Evolutionary conservation across 108 stramenopile species (phyloP).

Genomic region (Skeletonema potamos): DNA sequence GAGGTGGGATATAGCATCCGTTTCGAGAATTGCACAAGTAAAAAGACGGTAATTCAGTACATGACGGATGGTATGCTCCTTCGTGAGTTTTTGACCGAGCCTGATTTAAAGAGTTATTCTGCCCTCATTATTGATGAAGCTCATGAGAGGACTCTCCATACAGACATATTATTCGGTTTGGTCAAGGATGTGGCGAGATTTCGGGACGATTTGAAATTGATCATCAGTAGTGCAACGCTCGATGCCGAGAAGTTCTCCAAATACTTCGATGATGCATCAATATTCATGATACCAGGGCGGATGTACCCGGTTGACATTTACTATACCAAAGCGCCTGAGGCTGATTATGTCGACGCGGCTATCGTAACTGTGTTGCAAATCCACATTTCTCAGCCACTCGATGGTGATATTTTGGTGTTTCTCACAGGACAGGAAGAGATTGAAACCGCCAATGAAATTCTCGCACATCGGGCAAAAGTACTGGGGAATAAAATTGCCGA

Average conservation of each 20-base stretch:
- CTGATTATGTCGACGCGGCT: conserved; percentile 99
- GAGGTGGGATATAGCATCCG: conserved; percentile 98
- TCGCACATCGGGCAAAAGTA: conserved; percentile 81
- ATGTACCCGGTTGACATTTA: conserved; percentile 92
- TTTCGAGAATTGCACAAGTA: conserved; percentile 97
- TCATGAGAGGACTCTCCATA: conserved; percentile 97
- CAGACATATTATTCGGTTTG: conserved; percentile 96
- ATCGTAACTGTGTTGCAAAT: conserved; percentile 97
- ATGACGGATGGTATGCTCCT: conserved; percentile 98
- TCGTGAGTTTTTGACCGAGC: conserved; percentile 96
- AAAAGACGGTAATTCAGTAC: conserved; percentile 91
- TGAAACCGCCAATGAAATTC: conserved; percentile 94
- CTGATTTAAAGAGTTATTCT: conserved; percentile 94
- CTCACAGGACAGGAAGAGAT: conserved; percentile 99
- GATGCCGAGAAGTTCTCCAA: conserved; percentile 98
- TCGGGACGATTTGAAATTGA: conserved; percentile 90
- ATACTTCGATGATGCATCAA: conserved; percentile 97
- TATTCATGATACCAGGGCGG: conserved; percentile 96
- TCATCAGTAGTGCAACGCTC: conserved; percentile 96
- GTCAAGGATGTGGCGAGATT: conserved; percentile 97
- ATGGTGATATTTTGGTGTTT: conserved; percentile 98
- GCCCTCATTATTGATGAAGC: conserved; percentile 99
- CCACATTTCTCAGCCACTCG: conserved; percentile 95
- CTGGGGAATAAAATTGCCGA: conserved; percentile 95
- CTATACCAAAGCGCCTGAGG: conserved; percentile 99